phyloP scores from a whole-genome alignment of 306 rosid genomes.

The Crotalaria pallida region DNA sequence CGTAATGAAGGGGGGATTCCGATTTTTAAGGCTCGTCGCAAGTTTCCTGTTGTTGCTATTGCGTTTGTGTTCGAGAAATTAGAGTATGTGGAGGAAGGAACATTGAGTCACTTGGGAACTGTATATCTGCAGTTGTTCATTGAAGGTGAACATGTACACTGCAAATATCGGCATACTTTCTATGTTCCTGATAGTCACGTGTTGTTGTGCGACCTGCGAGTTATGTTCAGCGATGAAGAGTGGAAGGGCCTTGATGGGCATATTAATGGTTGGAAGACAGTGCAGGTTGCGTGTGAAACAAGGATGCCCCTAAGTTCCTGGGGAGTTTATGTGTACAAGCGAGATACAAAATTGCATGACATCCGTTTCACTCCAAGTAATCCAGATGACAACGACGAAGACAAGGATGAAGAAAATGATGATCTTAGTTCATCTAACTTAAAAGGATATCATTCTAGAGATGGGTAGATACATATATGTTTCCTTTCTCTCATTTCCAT shows the following conservation, averaged over 20 bases:
- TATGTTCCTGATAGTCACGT: neutral
- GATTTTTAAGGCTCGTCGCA: neutral
- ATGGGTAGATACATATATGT: too few species aligned
- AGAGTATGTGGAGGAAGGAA: neutral
- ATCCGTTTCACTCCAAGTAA: neutral
- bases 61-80: neutral
- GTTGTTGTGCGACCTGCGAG: neutral
- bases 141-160: neutral
- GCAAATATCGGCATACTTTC: too few species aligned
- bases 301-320: neutral
- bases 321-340: neutral
- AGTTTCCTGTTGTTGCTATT: neutral
- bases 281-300: neutral
- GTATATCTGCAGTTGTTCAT: neutral
- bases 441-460: too few species aligned
- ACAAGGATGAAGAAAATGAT: too few species aligned
- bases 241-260: neutral
- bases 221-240: neutral
- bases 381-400: too few species aligned
- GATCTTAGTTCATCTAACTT: too few species aligned
- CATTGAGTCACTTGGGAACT: neutral
- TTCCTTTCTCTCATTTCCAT: too few species aligned
- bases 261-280: neutral
- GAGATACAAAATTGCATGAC: neutral
- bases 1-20: neutral